phyloP scores from a whole-genome alignment of 208 protist genomes.

The Zelonia costaricensis region DNA sequence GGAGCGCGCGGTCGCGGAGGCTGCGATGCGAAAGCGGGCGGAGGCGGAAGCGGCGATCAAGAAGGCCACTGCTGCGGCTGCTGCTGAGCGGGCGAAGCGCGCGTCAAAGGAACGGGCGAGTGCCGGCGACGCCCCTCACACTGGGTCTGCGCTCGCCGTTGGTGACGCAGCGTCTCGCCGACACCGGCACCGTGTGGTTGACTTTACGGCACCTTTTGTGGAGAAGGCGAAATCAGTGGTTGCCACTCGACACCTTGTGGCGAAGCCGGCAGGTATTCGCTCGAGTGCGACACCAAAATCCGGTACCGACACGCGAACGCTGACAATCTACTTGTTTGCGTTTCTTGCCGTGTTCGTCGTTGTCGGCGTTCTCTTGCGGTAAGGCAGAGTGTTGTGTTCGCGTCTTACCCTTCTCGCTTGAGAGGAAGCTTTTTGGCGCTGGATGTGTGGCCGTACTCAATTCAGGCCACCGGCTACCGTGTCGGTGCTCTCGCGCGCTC shows the following conservation, averaged over 20 bases:
- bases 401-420: not conserved
- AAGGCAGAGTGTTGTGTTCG: not conserved
- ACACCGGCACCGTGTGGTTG: not conserved
- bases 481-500: too few species aligned
- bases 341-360: constrained; percentile 22
- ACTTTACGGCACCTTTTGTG: constrained; percentile 22
- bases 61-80: not conserved
- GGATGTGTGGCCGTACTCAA: too few species aligned
- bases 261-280: too few species aligned
- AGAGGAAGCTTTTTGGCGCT: too few species aligned
- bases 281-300: too few species aligned
- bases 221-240: constrained; percentile 1
- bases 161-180: not conserved
- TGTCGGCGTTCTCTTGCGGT: constrained; percentile 12
- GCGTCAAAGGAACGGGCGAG: too few species aligned
- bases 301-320: not conserved
- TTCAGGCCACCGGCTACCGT: too few species aligned
- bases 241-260: too few species aligned
- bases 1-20: not conserved
- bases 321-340: not conserved
- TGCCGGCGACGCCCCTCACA: not conserved
- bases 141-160: not conserved
- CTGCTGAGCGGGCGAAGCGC: too few species aligned
- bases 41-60: constrained; percentile 4
- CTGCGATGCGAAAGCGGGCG: not conserved